Percentiles rank a stretch among this genome's conserved stretches.
Evolutionary conservation across 78 protist genomes (phyloP).

Genomic region (Guillardia theta): DNA sequence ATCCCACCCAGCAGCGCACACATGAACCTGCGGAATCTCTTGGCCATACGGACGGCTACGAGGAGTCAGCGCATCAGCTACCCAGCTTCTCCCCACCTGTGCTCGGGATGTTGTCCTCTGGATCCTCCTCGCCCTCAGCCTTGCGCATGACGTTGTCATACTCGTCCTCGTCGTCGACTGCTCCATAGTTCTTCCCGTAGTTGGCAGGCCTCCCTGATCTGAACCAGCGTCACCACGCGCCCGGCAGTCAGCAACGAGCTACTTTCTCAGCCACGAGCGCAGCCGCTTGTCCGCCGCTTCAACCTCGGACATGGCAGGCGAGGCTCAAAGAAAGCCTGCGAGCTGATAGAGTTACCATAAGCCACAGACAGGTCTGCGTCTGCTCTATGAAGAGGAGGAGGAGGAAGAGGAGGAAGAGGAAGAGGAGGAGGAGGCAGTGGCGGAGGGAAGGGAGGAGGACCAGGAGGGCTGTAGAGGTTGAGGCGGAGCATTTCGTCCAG

Average conservation of each 20-base stretch:
- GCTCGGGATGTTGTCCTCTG: not conserved
- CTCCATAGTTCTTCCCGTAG: not conserved
- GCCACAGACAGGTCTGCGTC: not conserved
- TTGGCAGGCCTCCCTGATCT: not conserved
- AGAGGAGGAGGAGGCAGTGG: not conserved
- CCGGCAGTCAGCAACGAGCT: too few species aligned
- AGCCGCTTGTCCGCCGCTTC: not conserved
- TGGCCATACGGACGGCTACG: not conserved
- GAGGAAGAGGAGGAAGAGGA: not conserved
- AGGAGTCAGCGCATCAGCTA: too few species aligned
- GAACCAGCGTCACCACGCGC: too few species aligned
- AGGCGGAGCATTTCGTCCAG: too few species aligned
- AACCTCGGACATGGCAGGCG: not conserved
- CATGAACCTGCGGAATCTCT: not conserved
- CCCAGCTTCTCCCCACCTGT: too few species aligned
- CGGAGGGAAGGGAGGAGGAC: not conserved
- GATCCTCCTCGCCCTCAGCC: not conserved
- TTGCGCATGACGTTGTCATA: not conserved
- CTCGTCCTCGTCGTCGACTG: not conserved
- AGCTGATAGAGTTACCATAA: not conserved
- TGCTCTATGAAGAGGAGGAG: not conserved
- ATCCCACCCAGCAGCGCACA: not conserved
- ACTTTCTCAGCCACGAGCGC: not conserved
- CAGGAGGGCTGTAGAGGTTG: not conserved
- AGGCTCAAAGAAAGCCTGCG: not conserved